These are phyloP conservation scores for Madurella fahalii DNA, from an alignment of 2,329 filamentous ascomycete species.

Conservation along the genomic window DNA sequence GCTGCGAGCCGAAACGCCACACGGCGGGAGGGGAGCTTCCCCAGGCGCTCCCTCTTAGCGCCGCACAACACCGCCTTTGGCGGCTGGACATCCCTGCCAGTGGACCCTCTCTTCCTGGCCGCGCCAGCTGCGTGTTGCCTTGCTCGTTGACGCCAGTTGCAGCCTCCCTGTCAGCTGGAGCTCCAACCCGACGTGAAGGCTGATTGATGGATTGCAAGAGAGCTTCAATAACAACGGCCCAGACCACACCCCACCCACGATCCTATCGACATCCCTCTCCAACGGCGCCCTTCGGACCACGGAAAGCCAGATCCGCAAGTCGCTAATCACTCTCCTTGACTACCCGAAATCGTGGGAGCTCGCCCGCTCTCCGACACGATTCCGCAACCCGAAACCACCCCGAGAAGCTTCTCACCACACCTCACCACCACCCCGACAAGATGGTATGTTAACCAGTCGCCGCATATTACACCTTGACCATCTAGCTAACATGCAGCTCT, in stretches of 20 bases:
- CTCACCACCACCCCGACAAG: constrained; percentile 16
- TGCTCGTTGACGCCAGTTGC: constrained; percentile 18
- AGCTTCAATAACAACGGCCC: constrained; percentile 8
- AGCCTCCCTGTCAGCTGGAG: constrained; percentile 22
- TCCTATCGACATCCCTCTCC: not conserved
- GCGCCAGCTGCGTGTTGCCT: constrained; percentile 35
- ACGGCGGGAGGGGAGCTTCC: constrained; percentile 8
- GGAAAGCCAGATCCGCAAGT: not conserved
- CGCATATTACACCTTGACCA: not conserved
- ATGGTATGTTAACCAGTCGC: constrained; percentile 31
- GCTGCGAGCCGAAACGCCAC: not conserved
- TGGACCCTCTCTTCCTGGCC: constrained; percentile 20
- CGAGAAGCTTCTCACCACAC: constrained; percentile 7
- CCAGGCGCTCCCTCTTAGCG: constrained; percentile 11
- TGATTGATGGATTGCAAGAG: constrained; percentile 10
- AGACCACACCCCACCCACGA: constrained; percentile 5
- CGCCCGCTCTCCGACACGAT: not conserved
- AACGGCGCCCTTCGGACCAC: not conserved
- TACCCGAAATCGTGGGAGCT: not conserved
- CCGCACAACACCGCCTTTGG: constrained; percentile 23
- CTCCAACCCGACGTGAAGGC: constrained; percentile 19
- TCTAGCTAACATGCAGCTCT: constrained; percentile 33
- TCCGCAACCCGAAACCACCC: not conserved
- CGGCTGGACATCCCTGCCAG: constrained; percentile 15
- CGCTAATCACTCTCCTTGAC: not conserved